These are phyloP conservation scores for Pterocarpus macrocarpus DNA, from an alignment of 306 rosid genomes.

Conservation along the genomic window DNA sequence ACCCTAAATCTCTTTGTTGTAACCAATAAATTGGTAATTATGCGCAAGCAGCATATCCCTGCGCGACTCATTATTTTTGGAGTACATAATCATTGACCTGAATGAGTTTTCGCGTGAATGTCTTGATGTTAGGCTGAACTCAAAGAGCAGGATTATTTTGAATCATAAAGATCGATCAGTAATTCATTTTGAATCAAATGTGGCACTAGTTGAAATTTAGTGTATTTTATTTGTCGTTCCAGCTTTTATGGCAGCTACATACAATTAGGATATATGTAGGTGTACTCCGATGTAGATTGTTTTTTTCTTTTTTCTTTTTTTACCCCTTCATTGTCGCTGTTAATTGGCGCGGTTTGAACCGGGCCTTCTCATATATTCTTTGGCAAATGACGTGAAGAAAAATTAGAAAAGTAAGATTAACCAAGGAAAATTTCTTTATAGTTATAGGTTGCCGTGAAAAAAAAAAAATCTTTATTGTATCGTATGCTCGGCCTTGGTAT, in stretches of 20 bases:
- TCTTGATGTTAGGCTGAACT: conserved; percentile 25
- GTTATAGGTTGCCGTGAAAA: too few relatives aligned
- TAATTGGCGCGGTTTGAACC: not conserved
- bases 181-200: conserved; percentile 21
- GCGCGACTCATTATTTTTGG: conserved; percentile 49
- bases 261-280: not conserved
- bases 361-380: not conserved
- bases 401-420: not conserved
- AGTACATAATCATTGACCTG: conserved; percentile 46
- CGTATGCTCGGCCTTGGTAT: too few relatives aligned
- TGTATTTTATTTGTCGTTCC: not conserved
- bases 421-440: not conserved
- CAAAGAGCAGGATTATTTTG: conserved; percentile 22
- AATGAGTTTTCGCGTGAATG: conserved; percentile 24
- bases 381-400: too few relatives aligned
- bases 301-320: too few relatives aligned
- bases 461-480: too few relatives aligned
- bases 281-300: not conserved
- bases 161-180: not conserved
- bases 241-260: not conserved
- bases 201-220: not conserved
- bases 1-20: conserved; percentile 37
- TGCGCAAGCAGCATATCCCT: conserved; percentile 44
- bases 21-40: conserved; percentile 54
- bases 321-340: too few relatives aligned